Evolutionary conservation across 1,284 basidiomycete species (phyloP), one percentile per base, ranked within the genome.

Genomic region (Hortiboletus rubellus): DNA sequence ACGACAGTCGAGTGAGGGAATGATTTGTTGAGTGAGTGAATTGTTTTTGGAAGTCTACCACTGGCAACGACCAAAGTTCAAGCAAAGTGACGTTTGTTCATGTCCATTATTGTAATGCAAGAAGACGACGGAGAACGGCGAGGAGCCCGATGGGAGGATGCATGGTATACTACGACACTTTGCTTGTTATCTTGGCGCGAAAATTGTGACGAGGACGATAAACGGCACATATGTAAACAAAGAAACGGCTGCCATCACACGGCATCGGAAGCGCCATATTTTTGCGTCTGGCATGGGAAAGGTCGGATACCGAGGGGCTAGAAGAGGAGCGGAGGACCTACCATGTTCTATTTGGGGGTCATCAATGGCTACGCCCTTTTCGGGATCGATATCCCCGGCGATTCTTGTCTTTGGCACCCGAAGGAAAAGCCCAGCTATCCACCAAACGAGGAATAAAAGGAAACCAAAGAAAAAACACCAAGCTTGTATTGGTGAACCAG

Each of bases 401-500:
- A 77, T 76, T 62, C 88, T 77, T 45, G 87, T 91, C 64, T 70
- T 73, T 14, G 85, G 86, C 37, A 85, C 80, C 30, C 75, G 75
- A 63, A 83, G 60, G 43, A 73, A 76, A 60, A 89, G 76, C 12
- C 81, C 78, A n/a, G 84, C 86, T 57, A 83, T 63, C 86, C 88
- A 91, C 89, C 89, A 91, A 14, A 88, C 46, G n/a, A 87, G 86
- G 62, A 91, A 91, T 36, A 89, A 52, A 12, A 89, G 63, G 65
- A 91, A 90, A 10, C 87, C 89, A 52, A 86, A 58, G 68, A 89
- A 90, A 72, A 91, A 91, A 40, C 82, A 70, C 89, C 89, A 91
- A 18, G 86, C 86, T 60, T 88, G 86, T 27, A 84, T 60, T 1
- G 88, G 83, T 58, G 85, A 87, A 8, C 84, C 84, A 17, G 82